phyloP scores from a whole-genome alignment of 1,139 yeast species.

The Suhomyces yuchorum region DNA sequence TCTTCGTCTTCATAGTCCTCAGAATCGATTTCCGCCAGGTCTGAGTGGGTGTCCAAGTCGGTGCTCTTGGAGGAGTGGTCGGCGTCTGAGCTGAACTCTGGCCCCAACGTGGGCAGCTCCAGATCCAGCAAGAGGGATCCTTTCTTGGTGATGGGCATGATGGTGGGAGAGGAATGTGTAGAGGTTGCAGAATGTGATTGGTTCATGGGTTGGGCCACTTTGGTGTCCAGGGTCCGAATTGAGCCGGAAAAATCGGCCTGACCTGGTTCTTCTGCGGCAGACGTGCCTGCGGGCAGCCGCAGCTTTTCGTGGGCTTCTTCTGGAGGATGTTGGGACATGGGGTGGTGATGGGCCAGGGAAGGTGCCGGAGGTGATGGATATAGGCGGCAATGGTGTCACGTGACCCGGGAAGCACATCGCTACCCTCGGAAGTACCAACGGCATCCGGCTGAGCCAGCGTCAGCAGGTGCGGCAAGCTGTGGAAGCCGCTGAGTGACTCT shows the following conservation, averaged over 20 bases:
- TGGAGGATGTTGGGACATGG: background rate
- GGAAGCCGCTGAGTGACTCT: background rate
- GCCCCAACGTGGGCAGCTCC: background rate
- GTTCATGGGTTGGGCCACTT: background rate
- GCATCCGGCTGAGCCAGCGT: background rate
- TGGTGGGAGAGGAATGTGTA: background rate
- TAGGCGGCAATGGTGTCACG: background rate
- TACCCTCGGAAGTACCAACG: background rate
- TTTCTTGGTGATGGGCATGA: background rate
- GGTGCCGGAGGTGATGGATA: background rate
- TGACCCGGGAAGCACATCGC: background rate
- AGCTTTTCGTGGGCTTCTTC: background rate
- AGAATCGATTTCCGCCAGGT: conserved; percentile 9
- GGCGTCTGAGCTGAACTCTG: background rate
- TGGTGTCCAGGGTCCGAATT: background rate
- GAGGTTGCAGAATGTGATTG: background rate
- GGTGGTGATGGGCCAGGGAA: background rate
- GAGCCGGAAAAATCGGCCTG: background rate
- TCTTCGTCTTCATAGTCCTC: conserved; percentile 16
- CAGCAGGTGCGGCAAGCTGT: background rate
- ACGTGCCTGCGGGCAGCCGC: background rate
- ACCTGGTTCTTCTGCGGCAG: background rate
- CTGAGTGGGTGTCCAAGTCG: background rate
- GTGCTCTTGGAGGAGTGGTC: background rate
- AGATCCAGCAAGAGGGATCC: background rate